Evolutionary conservation across 2,329 filamentous ascomycete genomes (phyloP).

Genomic region (Byssothecium circinans): DNA sequence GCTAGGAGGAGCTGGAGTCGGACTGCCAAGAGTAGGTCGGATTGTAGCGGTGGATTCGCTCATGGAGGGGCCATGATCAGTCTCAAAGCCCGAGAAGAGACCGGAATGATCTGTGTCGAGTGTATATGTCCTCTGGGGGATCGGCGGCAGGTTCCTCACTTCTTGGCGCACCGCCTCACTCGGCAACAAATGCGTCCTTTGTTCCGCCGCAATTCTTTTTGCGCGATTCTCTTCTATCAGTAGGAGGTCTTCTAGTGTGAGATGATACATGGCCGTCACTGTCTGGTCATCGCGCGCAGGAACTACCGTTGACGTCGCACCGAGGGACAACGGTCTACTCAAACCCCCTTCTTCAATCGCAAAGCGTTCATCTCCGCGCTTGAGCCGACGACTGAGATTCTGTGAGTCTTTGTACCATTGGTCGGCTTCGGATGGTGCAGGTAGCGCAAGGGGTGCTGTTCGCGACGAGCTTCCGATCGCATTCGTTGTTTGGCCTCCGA

Average conservation of each 20-base stretch:
- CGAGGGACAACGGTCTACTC: slow-evolving; percentile 23
- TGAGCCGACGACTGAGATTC: slow-evolving; percentile 32
- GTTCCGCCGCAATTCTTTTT: slow-evolving; percentile 28
- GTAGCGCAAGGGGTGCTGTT: slow-evolving; percentile 20
- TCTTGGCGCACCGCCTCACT: slow-evolving; percentile 33
- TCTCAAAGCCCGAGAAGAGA: slow-evolving; percentile 19
- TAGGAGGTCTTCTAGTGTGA: slow-evolving; percentile 35
- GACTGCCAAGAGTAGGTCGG: no score
- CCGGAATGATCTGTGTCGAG: slow-evolving; percentile 27
- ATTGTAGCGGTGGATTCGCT: slow-evolving; percentile 16
- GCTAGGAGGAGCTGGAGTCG: slow-evolving; percentile 4
- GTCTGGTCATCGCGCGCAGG: slow-evolving; percentile 26
- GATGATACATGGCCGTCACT: slow-evolving; percentile 29
- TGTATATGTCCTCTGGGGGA: slow-evolving; percentile 30
- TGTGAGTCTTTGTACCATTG: slow-evolving; percentile 35
- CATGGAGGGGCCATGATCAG: slow-evolving; percentile 6
- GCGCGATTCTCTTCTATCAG: slow-evolving; percentile 35
- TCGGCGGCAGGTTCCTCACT: slow-evolving; percentile 26
- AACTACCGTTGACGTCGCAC: slow-evolving; percentile 18
- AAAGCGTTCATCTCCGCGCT: slow-evolving; percentile 31
- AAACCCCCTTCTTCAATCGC: slow-evolving; percentile 20
- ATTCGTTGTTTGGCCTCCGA: slow-evolving; percentile 28
- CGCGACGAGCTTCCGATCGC: slow-evolving; percentile 21
- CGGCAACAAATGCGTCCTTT: slow-evolving; percentile 29
- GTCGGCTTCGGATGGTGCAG: slow-evolving; percentile 30